Conservation (phyloP, 2,329 filamentous ascomycete genomes). For the Pseudogymnoascus sp. region DNA sequence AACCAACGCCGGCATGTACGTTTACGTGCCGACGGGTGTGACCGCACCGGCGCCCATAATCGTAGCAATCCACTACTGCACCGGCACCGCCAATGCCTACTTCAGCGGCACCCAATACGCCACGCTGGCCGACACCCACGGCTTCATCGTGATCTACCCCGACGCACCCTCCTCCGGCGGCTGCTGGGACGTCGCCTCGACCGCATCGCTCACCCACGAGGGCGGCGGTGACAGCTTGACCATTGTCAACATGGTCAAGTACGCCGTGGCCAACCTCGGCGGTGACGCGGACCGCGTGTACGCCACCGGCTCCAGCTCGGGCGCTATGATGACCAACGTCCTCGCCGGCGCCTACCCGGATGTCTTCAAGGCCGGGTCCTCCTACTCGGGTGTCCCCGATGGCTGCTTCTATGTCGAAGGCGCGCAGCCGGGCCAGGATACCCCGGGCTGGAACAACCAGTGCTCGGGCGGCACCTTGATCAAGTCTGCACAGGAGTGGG, state of each 20-base stretch:
- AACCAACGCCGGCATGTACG: slow-evolving; percentile 20
- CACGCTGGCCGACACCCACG: slow-evolving; percentile 42
- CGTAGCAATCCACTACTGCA: slow-evolving; percentile 17
- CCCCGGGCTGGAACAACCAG: slow-evolving; percentile 41
- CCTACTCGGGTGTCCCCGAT: slow-evolving; percentile 37
- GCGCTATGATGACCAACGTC: slow-evolving; percentile 46
- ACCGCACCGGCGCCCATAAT: slow-evolving; percentile 18
- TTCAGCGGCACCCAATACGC: slow-evolving; percentile 24
- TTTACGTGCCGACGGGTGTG: slow-evolving; percentile 20
- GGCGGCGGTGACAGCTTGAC: slow-evolving; percentile 49
- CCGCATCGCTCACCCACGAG: slow-evolving; percentile 43
- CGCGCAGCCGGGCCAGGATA: slow-evolving; percentile 33
- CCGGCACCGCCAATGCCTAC: slow-evolving; percentile 14
- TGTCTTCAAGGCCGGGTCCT: slow-evolving; percentile 37
- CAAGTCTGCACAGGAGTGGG: slow-evolving; percentile 38
- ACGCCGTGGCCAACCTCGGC: slow-evolving; percentile 43
- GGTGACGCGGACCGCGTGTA: slow-evolving; percentile 45
- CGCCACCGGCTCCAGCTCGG: slow-evolving; percentile 42
- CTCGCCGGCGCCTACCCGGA: slow-evolving; percentile 40
- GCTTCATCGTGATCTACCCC: slow-evolving; percentile 54
- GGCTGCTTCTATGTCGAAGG: slow-evolving; percentile 35
- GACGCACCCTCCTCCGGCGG: slow-evolving; percentile 41
- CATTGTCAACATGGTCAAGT: slow-evolving; percentile 52
- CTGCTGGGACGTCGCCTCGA: slow-evolving; percentile 53
- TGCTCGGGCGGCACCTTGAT: slow-evolving; percentile 32